A percentile compares a stretch with the other conserved stretches of the same genome.
Evolutionary conservation across 2,329 filamentous ascomycete species (phyloP).

Genomic region (Aspergillus alliaceus): DNA sequence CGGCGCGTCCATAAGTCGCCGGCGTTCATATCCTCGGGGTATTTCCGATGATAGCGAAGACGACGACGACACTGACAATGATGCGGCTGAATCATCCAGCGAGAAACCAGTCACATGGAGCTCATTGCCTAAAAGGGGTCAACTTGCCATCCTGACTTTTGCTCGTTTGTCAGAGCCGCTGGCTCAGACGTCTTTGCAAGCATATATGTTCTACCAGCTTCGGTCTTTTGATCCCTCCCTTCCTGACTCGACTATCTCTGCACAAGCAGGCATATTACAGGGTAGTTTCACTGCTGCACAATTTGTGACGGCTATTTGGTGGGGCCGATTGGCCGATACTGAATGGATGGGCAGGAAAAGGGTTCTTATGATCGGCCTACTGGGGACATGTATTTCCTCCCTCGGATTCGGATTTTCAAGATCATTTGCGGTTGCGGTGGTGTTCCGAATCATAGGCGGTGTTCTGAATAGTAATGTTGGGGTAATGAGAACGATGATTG

Average conservation of each 20-base stretch:
- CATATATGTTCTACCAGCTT: slow-evolving; percentile 89
- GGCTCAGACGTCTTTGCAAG: slow-evolving; percentile 73
- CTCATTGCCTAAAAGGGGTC: slow-evolving; percentile 72
- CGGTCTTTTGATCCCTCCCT: slow-evolving; percentile 67
- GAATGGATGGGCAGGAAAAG: slow-evolving; percentile 70
- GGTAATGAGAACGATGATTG: slow-evolving; percentile 73
- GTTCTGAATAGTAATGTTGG: slow-evolving; percentile 71
- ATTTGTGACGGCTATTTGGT: slow-evolving; percentile 78
- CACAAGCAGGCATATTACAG: slow-evolving; percentile 74
- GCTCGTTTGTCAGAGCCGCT: slow-evolving; percentile 80
- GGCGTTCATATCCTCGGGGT: slow-evolving; percentile 14
- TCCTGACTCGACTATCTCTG: slow-evolving; percentile 65
- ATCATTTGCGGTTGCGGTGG: slow-evolving; percentile 61
- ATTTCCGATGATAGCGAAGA: slow-evolving; percentile 14
- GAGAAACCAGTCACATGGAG: slow-evolving; percentile 64
- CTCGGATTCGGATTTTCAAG: slow-evolving; percentile 69
- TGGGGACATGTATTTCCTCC: slow-evolving; percentile 66
- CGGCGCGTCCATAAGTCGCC: slow-evolving; percentile 15
- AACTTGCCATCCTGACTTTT: slow-evolving; percentile 74
- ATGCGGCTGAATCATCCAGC: slow-evolving; percentile 11
- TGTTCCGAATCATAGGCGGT: slow-evolving; percentile 67
- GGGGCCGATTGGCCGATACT: slow-evolving; percentile 71
- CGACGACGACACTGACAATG: slow-evolving; percentile 15
- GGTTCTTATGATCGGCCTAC: slow-evolving; percentile 73
- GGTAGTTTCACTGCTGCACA: slow-evolving; percentile 80